Percentiles rank a stretch among this genome's conserved stretches.
phyloP scores from a whole-genome alignment of 805 yeast species.

The Candida andamanensis region DNA sequence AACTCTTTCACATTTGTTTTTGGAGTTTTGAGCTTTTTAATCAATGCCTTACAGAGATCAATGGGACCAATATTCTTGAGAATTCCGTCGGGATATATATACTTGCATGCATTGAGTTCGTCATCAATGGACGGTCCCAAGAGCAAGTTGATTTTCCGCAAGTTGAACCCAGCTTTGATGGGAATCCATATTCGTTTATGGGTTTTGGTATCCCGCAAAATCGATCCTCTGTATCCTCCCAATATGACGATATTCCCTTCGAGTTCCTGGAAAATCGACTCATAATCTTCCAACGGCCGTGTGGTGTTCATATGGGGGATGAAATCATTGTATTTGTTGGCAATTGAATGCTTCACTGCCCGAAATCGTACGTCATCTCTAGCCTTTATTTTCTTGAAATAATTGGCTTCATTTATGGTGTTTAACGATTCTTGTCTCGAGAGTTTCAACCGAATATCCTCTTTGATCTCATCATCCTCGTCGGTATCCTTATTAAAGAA shows the following conservation, averaged over 20 bases:
- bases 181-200: conserved; percentile 81
- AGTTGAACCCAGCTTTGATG: conserved; percentile 73
- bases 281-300: conserved; percentile 16
- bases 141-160: conserved; percentile 61
- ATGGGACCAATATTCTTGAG: conserved; percentile 82
- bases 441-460: conserved; percentile 36
- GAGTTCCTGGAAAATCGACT: conserved; percentile 50
- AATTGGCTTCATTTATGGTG: conserved; percentile 58
- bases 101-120: conserved; percentile 50
- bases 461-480: conserved; percentile 10
- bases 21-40: conserved; percentile 53
- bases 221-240: conserved; percentile 89
- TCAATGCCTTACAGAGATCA: conserved; percentile 63
- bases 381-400: conserved; percentile 50
- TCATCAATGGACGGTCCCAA: conserved; percentile 72
- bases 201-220: conserved; percentile 61
- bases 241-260: conserved; percentile 76
- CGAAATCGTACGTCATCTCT: conserved; percentile 62
- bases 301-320: conserved; percentile 21
- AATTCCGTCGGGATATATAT: conserved; percentile 69
- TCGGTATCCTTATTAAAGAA: conserved; percentile 2
- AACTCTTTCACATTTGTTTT: conserved; percentile 62
- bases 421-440: conserved; percentile 53
- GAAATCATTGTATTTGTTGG: conserved; percentile 43
- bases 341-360: conserved; percentile 63